Evolutionary conservation across 768 basidiomycete genomes (phyloP).

Genomic region (Pleurotus tuber-regium): DNA sequence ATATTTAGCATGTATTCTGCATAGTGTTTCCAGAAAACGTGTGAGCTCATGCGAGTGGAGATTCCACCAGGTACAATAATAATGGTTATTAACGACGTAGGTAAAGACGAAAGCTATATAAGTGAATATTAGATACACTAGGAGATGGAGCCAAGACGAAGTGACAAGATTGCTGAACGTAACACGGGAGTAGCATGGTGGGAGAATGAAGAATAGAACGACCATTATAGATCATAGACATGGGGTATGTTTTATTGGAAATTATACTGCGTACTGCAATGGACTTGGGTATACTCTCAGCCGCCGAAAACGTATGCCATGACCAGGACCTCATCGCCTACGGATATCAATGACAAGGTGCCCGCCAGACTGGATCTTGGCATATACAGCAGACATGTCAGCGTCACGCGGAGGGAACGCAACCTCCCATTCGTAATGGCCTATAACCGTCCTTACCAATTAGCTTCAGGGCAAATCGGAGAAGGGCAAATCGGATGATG

Average conservation of each 20-base stretch:
- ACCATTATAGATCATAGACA: too few species aligned
- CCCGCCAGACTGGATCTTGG: slow-evolving; percentile 44
- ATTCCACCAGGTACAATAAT: neutral
- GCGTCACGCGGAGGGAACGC: slow-evolving; percentile 51
- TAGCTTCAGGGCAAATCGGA: neutral
- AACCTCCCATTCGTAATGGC: slow-evolving; percentile 63
- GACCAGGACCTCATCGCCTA: slow-evolving; percentile 16
- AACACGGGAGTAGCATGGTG: too few species aligned
- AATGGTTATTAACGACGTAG: neutral
- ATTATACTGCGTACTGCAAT: too few species aligned
- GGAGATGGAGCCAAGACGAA: too few species aligned
- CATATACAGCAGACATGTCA: slow-evolving; percentile 51
- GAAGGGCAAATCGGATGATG: neutral
- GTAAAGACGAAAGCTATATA: neutral
- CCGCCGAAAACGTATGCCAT: neutral
- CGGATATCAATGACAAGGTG: slow-evolving; percentile 46
- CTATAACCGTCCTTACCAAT: slow-evolving; percentile 25
- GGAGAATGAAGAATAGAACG: too few species aligned
- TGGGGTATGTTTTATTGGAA: too few species aligned
- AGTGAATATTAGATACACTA: neutral
- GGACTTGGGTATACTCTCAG: neutral
- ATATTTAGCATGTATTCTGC: neutral
- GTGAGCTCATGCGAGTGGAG: too few species aligned
- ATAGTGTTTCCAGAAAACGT: too few species aligned
- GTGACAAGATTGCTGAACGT: too few species aligned